Conservation (phyloP, 345 rosid genomes). For the Citrus medica region DNA sequence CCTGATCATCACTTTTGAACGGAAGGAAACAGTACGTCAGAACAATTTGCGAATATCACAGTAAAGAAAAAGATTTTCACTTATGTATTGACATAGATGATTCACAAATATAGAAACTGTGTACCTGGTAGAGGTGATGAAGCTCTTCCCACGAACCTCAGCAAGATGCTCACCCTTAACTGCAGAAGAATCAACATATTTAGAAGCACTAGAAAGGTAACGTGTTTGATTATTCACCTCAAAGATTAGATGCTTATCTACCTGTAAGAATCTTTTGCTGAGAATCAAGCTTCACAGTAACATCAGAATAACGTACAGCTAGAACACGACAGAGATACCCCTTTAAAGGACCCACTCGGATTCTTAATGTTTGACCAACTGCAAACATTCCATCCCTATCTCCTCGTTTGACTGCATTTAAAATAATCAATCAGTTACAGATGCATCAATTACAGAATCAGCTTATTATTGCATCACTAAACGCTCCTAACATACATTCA, state of each 20-base stretch:
- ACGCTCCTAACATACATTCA: constrained; percentile 49
- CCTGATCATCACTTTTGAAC: constrained; percentile 57
- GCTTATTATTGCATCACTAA: not conserved
- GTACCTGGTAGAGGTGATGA: constrained; percentile 45
- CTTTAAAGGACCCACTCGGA: constrained; percentile 86
- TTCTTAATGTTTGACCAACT: constrained; percentile 88
- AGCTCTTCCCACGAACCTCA: constrained; percentile 76
- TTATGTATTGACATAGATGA: not conserved
- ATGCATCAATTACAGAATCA: not conserved
- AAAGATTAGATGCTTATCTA: constrained; percentile 15
- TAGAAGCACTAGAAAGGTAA: constrained; percentile 13
- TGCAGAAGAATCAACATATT: constrained; percentile 31
- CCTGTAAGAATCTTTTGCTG: constrained; percentile 85
- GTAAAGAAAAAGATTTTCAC: constrained; percentile 1
- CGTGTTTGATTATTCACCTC: constrained; percentile 6
- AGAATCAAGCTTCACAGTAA: constrained; percentile 92
- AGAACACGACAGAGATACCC: constrained; percentile 92
- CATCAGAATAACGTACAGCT: constrained; percentile 69
- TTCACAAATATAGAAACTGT: constrained; percentile 1
- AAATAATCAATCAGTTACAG: constrained; percentile 21
- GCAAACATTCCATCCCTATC: constrained; percentile 66
- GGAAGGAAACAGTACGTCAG: constrained; percentile 22
- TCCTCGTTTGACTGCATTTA: constrained; percentile 64
- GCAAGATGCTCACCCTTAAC: constrained; percentile 88
- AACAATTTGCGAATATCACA: constrained; percentile 18